Base-by-base conservation (phyloP, 2,329 filamentous ascomycete genomes). In the Thelonectria blattea region DNA sequence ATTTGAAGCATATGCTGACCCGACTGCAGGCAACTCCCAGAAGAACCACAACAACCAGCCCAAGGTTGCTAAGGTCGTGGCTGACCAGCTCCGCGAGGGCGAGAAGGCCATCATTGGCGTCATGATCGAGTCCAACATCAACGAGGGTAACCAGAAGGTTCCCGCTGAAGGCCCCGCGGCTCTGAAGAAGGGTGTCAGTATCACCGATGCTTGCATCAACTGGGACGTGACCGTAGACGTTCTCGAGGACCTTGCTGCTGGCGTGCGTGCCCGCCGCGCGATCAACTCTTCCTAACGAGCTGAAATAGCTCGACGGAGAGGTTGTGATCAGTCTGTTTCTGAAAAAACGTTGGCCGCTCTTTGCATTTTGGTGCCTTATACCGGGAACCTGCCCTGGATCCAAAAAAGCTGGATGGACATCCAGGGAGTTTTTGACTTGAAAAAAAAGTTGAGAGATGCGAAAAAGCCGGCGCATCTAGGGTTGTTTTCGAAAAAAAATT, bases 11-110 rank as follows among this genome's bases (percentile, higher is more conserved):
- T 10, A n/a, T n/a, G 22, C 60, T 70, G n/a, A 60, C 32, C 14
- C 27, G 18, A 22, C 12, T 15, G 4, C 59, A 93, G 91, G 95
- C 58, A 99, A 99, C 83, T 98, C 94, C 18, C 92, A 91, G 78
- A 99, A 99, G 83, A 88, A 98, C 82, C 94, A 98, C 83, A 89
- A 91, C 72, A 99, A 99, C 80, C 94, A 99, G 81, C 95, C 95
- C 71, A 90, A 94, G 80, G 94, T 98, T 46, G 93, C 94, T 65
- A 86, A 90, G 75, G 84, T 83, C 53, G 82, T 99, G 62, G 90
- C 85, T 32, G 91, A 96, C 56, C 94, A 99, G 81, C 84, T 99
- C 65, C 88, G 90, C 52, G 88, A 90, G 66, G 94, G 94, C 61
- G 92, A 99, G 81, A 89, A 87, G 60, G 89, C 87, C 66, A 96